Evolutionary conservation across 202 grass and related monocot genomes (phyloP), one percentile per base, ranked within the genome.

Genomic region (Bolboschoenoplectus hybrid): DNA sequence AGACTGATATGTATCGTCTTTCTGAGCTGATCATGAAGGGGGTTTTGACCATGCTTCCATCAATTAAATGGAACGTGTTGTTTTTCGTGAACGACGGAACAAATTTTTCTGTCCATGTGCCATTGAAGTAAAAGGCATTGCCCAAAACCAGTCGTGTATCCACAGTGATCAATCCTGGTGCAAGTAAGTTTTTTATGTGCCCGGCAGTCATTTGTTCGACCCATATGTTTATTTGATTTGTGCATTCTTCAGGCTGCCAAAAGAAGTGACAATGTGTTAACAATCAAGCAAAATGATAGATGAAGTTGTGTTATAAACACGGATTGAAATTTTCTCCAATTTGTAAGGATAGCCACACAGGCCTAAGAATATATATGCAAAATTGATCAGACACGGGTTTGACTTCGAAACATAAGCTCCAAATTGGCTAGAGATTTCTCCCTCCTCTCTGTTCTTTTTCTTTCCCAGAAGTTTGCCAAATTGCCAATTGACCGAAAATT

Each of bases 111-210:
- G 72, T 74, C 94, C 94, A 97, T 39, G 89, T 53, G 38, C 92
- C 90, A 71, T 92, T 92, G 67, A 97, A 97, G 88, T 97, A 94
- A 13, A 97, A 85, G 3, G 94, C 92, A 86, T 94, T 97, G 14
- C 90, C 87, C 85, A 97, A 87, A 65, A 97, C 80, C 77, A 97
- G 75, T 43, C 89, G 89, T 4, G 92, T 92, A 19, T 73, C 84
- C 1, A 36, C 46, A 0, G 89, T 81, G 87, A 97, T 84, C 78
- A 87, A 97, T 1, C 85, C 84, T 49, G 70, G 40, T 40, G 90
- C 88, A 17, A 94, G 92, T 53, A 97, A 74, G 19, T 91, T 82
- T 81, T 89, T 92, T 72, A 94, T 97, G 34, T 92, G 86, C 65
- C 90, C 90, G 17, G 81, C 66, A 20, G 94, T 97, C 35, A 63